phyloP scores from a whole-genome alignment of 352 stramenopile species.

The Phytophthora sp. region DNA sequence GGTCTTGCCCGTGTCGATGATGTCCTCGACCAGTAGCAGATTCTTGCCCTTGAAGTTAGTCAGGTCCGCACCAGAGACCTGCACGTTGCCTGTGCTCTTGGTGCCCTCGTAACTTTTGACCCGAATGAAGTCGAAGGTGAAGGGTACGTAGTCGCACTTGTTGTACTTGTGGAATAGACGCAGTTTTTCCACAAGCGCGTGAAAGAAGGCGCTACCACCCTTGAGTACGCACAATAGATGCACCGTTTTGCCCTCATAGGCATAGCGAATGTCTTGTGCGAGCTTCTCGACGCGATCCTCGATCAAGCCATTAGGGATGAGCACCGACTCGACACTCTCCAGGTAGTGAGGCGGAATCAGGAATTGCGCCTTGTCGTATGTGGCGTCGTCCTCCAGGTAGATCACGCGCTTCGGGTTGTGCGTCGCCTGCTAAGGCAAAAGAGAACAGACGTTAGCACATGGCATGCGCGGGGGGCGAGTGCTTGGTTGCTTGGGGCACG shows the following conservation, averaged over 20 bases:
- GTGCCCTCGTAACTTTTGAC: constrained; percentile 96
- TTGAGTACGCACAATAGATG: constrained; percentile 94
- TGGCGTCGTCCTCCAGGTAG: constrained; percentile 62
- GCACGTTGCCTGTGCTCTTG: constrained; percentile 90
- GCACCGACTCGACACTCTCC: constrained; percentile 79
- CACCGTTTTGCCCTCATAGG: constrained; percentile 90
- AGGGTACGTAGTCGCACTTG: constrained; percentile 89
- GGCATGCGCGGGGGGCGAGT: too few relatives aligned
- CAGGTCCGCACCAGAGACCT: constrained; percentile 89
- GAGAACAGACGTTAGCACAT: too few relatives aligned
- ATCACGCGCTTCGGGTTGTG: constrained; percentile 49
- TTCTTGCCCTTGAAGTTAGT: constrained; percentile 90
- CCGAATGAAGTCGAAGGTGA: constrained; percentile 95
- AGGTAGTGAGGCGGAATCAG: constrained; percentile 85
- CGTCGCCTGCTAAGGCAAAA: constrained; percentile 1
- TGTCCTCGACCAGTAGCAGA: constrained; percentile 97
- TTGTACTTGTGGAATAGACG: constrained; percentile 89
- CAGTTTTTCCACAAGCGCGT: constrained; percentile 86
- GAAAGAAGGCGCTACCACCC: constrained; percentile 90
- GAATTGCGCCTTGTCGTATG: constrained; percentile 80
- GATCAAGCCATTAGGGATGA: constrained; percentile 92
- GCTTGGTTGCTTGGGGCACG: too few relatives aligned
- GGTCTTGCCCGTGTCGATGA: constrained; percentile 97
- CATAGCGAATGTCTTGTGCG: constrained; percentile 89
- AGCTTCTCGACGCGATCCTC: constrained; percentile 92